phyloP scores from a whole-genome alignment of 192 early-diverging fungal species.

The Coemansia brasiliensis region DNA sequence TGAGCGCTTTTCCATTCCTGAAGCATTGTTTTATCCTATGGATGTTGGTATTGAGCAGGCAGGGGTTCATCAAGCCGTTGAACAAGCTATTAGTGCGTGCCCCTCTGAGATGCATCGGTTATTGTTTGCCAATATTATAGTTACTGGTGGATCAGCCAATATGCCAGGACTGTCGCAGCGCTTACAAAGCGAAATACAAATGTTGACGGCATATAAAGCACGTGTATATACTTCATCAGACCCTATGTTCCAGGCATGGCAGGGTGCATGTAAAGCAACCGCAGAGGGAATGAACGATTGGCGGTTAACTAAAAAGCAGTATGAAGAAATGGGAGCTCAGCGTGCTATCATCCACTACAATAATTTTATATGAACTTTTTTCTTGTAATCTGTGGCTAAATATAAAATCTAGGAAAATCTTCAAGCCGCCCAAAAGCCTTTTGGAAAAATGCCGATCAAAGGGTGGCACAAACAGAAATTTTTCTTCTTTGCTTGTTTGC shows the following conservation, averaged over 20 bases:
- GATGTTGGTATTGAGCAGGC: slow-evolving; percentile 87
- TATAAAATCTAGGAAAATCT: no score
- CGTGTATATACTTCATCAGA: slow-evolving; percentile 9
- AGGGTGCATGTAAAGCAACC: slow-evolving; percentile 12
- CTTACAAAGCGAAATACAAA: slow-evolving; percentile 92
- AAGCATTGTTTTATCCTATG: slow-evolving; percentile 94
- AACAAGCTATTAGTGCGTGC: slow-evolving; percentile 90
- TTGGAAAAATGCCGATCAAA: no score
- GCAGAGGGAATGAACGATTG: slow-evolving; percentile 5
- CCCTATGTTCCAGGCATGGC: slow-evolving; percentile 28
- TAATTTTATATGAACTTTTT: slow-evolving; percentile 10
- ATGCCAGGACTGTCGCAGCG: slow-evolving; percentile 89
- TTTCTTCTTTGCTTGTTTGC: slow-evolving; percentile 13
- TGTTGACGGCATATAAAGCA: slow-evolving; percentile 68
- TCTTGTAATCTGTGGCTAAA: no score
- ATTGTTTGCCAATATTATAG: slow-evolving; percentile 88
- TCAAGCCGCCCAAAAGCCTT: no score
- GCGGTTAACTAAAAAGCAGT: slow-evolving; percentile 26
- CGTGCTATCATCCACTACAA: slow-evolving; percentile 26
- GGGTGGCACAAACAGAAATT: no score
- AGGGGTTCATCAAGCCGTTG: slow-evolving; percentile 92
- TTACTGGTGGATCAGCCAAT: slow-evolving; percentile 90
- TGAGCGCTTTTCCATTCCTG: slow-evolving; percentile 95
- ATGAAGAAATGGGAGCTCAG: slow-evolving; percentile 35
- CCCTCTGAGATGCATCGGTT: slow-evolving; percentile 85